Evolutionary conservation across 768 basidiomycete species (phyloP), one percentile per base, ranked within the genome.

Genomic region (Podaxis sp.): DNA sequence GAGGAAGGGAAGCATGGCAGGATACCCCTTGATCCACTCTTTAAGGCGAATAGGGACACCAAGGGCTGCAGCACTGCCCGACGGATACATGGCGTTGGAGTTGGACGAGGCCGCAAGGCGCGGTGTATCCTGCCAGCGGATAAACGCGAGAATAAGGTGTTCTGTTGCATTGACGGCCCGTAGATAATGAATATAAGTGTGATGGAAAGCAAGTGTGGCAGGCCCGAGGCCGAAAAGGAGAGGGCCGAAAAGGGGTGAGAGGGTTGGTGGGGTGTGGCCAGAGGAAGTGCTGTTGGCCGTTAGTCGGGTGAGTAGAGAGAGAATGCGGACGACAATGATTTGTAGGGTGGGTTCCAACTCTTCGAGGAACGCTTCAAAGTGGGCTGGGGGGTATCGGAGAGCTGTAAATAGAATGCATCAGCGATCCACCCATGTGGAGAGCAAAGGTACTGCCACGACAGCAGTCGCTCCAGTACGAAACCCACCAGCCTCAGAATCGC

Each of bases 1-100:
- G 38, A 91, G 80, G 52, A 80, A 77, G 1, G 92, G 85, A 3
- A 96, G 77, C 83, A 88, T 93, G 8, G 86, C 73, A 0, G 95
- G 94, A 70, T 98, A 97, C 2, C 92, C 92, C 64, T 90, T 84
- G 65, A 96, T 90, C 93, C 94, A 96, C 67, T 92, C 88, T 69
- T 91, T 90, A 65, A 97, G 86, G n/a, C 92, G 86, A 13, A 86
- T 84, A 2, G 96, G 96, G 8, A 95, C 85, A 2, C 88, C 87
- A 4, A 88, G 81, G 7, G 86, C 78, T 3, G 85, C 78, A 3
- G 85, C 82, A 61, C 83, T 85, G 3, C 79, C 81, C 36, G 81
- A 78, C 12, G 75, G 66, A 55, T 71, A 67, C 36, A 69, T 74
- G 52, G 74, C 71, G 60, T 72, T 73, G 44, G 75, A 63, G 28